Evolutionary conservation across 345 rosid species (phyloP), one percentile per base, ranked within the genome.

Genomic region (Ceriops zippeliana): DNA sequence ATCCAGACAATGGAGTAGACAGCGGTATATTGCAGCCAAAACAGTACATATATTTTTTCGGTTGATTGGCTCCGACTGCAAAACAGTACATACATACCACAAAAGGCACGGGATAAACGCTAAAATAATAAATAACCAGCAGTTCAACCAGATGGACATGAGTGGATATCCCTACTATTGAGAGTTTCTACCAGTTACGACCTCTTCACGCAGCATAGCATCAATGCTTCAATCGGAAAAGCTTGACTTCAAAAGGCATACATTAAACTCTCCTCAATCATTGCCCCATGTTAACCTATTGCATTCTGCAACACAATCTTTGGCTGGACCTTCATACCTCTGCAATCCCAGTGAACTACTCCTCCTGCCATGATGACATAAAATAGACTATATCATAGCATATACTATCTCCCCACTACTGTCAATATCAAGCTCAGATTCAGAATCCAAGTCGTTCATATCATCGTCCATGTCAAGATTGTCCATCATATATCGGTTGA

Each of bases 391-490:
- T 34, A 21, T 76, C 52, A 68, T 24, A 63, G 80, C 80, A 67
- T 68, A 72, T 38, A 76, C 70, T 26, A 76, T 72, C 62, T 76
- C 80, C 37, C 76, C 80, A 5, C 76, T 76, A 72, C 80, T 76
- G 56, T 76, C 80, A 0, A 76, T 58, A 63, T 76, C 80, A 46
- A 72, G 69, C 80, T 76, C 80, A 16, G 80, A 76, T 63, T 76
- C 80, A 38, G 76, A 76, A 63, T 76, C 80, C 1, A 76, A 63
- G 67, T 76, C 80, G 2, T 56, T 37, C 76, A 76, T 76, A 65
- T 76, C 80, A 52, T 76, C 80, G 3, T 76, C 80, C 73, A 76
- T 67, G 66, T 76, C 80, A 19, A 76, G 73, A 37, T 63, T 72
- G 58, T 76, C 80, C 10, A 60, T 38, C 73, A 76, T 58, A 21